Conservation (phyloP, 768 basidiomycete species). For the Termitomyces sp. region DNA sequence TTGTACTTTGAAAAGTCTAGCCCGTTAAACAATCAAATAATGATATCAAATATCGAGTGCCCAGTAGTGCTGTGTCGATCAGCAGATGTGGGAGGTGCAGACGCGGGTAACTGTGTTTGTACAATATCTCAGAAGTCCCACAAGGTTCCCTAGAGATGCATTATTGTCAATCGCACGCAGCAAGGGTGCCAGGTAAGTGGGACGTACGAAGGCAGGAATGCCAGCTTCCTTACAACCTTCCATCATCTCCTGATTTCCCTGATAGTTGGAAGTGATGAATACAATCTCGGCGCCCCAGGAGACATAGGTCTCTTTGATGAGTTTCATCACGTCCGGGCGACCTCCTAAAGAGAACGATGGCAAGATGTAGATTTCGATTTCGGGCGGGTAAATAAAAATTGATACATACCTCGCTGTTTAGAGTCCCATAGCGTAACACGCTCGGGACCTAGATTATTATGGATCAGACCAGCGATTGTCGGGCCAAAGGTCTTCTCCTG, state of each 20-base stretch:
- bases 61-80: not conserved
- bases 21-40: not conserved
- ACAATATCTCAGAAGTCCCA: conserved; percentile 62
- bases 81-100: not conserved
- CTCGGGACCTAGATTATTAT: conserved; percentile 62
- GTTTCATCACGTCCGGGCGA: conserved; percentile 75
- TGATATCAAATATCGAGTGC: not conserved
- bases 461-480: conserved; percentile 71
- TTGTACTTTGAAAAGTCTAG: too few species aligned
- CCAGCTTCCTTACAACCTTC: conserved; percentile 70
- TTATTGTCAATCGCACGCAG: not conserved
- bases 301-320: conserved; percentile 68
- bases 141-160: conserved; percentile 47
- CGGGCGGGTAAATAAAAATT: not conserved
- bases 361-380: not conserved
- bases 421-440: conserved; percentile 79
- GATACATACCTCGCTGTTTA: conserved; percentile 51
- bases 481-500: conserved; percentile 86
- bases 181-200: not conserved
- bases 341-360: conserved; percentile 35
- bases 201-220: conserved; percentile 61
- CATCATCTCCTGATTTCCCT: conserved; percentile 81
- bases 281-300: conserved; percentile 82
- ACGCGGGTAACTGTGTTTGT: too few species aligned
- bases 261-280: conserved; percentile 78